Base-by-base conservation (phyloP, 352 stramenopile genomes). In the Pythium utonaiense region DNA sequence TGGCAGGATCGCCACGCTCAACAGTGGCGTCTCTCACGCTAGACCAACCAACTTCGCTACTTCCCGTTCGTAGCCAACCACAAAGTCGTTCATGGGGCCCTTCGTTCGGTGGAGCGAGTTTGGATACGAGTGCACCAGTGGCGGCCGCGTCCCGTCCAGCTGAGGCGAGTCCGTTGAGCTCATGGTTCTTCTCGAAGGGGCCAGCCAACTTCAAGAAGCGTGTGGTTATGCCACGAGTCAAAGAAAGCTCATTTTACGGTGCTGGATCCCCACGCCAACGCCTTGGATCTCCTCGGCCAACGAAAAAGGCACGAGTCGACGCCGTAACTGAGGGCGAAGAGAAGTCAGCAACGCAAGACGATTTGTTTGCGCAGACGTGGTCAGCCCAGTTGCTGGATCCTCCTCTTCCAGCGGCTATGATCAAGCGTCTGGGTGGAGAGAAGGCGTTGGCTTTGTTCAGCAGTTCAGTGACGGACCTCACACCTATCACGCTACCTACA, bases 111-210 rank as follows among this genome's bases (percentile, higher is more conserved):
- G 41, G 40, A 25, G 40, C 17, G 40, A 47, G n/a, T 47, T 7
- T 47, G 17, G 40, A 47, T 47, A 47, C 40, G 10, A 47, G 1
- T 19, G 8, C 40, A 10, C 40, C 40, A 25, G n/a, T 47, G 3
- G 17, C 21, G 5, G 17, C 40, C 12, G 31, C 41, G 0, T 42
- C 55, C n/a, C 0, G 40, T 28, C 53, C 66, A 53, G 30, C 25
- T 66, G 62, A 61, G 51, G 50, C 30, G 9, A 80, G 69, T 19
- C 78, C 78, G 6, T 54, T 88, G n/a, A 88, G 74, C 36, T 85
- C 78, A 1, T 88, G 78, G 78, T 88, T 88, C 49, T 66, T 88
- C 13, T 83, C 78, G 1, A 82, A 82, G 21, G 78, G 78, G 3
- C 73, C 73, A 21, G 78, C 78, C 13, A 85, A 88, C 54, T 88